phyloP scores from a whole-genome alignment of 768 basidiomycete species.

The Trametes meyenii region DNA sequence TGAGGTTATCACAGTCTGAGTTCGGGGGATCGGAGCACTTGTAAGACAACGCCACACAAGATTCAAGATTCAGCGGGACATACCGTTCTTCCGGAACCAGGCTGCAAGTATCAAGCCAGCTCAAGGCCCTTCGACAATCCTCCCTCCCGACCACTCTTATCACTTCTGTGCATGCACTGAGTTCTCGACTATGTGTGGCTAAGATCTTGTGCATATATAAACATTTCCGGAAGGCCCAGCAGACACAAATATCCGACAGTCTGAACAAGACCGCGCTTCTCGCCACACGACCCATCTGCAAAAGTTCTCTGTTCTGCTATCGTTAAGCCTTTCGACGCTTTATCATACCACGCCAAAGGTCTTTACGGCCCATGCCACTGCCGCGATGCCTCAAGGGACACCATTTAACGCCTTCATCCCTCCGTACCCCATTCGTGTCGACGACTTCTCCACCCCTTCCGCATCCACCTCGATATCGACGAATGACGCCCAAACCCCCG shows the following conservation, averaged over 20 bases:
- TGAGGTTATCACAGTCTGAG: not conserved
- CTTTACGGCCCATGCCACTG: not conserved
- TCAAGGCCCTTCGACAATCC: not conserved
- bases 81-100: constrained; percentile 6
- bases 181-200: not conserved
- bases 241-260: not conserved
- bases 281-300: not conserved
- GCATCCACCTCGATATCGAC: constrained; percentile 29
- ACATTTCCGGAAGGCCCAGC: not conserved
- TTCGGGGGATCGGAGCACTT: not conserved
- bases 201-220: not conserved
- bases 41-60: not conserved
- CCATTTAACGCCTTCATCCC: constrained; percentile 75
- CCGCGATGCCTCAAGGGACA: constrained; percentile 71
- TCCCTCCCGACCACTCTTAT: not conserved
- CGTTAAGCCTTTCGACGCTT: not conserved
- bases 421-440: constrained; percentile 84
- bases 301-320: not conserved
- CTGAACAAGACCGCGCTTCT: not conserved
- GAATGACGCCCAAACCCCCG: constrained; percentile 36
- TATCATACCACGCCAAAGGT: not conserved
- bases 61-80: not conserved
- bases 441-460: constrained; percentile 62
- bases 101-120: not conserved
- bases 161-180: not conserved